Percentiles rank a stretch among this genome's conserved stretches.
phyloP scores from a whole-genome alignment of 192 early-diverging fungal species.

The Podochytrium sp. region DNA sequence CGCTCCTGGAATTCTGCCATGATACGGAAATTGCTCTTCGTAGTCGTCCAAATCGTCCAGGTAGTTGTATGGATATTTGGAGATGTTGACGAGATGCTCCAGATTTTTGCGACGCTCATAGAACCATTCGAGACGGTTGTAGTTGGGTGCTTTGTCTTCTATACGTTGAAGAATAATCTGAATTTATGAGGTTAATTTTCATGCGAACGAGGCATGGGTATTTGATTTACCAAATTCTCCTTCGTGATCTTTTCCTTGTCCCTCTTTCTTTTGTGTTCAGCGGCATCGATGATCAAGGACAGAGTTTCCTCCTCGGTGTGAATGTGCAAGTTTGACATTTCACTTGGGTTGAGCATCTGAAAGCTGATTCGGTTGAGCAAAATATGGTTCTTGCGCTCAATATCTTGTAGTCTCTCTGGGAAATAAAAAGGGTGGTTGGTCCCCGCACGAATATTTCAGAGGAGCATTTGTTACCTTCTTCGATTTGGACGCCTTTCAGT shows the following conservation, averaged over 20 bases:
- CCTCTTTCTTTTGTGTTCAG: constrained; percentile 32
- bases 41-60: constrained; percentile 36
- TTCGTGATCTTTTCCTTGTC: constrained; percentile 32
- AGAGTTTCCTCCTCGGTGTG: constrained; percentile 7
- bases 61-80: constrained; percentile 49
- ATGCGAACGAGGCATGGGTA: not conserved
- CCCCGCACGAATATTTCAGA: too few relatives aligned
- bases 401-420: constrained; percentile 51
- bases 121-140: constrained; percentile 46
- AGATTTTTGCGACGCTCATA: constrained; percentile 47
- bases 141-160: constrained; percentile 52
- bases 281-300: constrained; percentile 17
- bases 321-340: constrained; percentile 31
- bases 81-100: constrained; percentile 53
- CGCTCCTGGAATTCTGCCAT: not conserved
- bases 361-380: constrained; percentile 53
- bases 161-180: constrained; percentile 51
- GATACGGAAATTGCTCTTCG: constrained; percentile 5
- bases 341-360: constrained; percentile 43
- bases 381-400: constrained; percentile 56
- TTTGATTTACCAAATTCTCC: constrained; percentile 33
- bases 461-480: constrained; percentile 58
- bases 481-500: constrained; percentile 47
- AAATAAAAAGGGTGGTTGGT: too few relatives aligned
- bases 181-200: not conserved